Percentiles rank a stretch among this genome's conserved stretches.
These are phyloP conservation scores for Pyricularia grisea DNA, from an alignment of 2,329 filamentous ascomycete genomes.

Conservation along the genomic window DNA sequence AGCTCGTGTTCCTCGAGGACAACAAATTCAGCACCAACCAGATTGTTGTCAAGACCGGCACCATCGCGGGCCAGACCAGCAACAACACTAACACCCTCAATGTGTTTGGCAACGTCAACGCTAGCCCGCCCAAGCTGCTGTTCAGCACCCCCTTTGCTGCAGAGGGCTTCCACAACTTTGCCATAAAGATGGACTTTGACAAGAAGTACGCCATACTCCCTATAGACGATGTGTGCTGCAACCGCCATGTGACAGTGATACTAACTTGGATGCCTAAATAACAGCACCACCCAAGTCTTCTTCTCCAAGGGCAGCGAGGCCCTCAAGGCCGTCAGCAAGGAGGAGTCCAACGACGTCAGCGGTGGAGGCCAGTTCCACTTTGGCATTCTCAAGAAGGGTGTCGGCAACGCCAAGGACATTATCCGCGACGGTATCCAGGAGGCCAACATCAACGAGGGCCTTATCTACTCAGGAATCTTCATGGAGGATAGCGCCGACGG, in stretches of 20 bases:
- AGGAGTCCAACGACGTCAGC: constrained; percentile 38
- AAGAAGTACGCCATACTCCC: constrained; percentile 32
- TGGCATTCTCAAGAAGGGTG: constrained; percentile 52
- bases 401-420: constrained; percentile 32
- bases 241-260: neutral
- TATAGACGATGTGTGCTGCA: neutral
- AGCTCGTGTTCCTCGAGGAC: constrained; percentile 41
- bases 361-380: constrained; percentile 54
- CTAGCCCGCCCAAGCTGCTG: constrained; percentile 33
- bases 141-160: constrained; percentile 41
- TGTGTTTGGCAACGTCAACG: constrained; percentile 37
- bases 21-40: constrained; percentile 39
- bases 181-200: constrained; percentile 45
- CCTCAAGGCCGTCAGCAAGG: constrained; percentile 35
- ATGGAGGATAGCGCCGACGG: constrained; percentile 35
- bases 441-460: constrained; percentile 38
- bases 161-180: constrained; percentile 53
- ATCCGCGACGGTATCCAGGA: constrained; percentile 38
- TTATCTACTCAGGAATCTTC: constrained; percentile 44
- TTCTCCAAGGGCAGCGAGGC: constrained; percentile 39
- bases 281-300: constrained; percentile 45
- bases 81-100: constrained; percentile 30
- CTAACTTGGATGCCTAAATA: neutral
- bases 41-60: constrained; percentile 45
- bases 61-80: constrained; percentile 30